Conservation (phyloP, 306 rosid genomes). For the apple (Malus domestica) region DNA sequence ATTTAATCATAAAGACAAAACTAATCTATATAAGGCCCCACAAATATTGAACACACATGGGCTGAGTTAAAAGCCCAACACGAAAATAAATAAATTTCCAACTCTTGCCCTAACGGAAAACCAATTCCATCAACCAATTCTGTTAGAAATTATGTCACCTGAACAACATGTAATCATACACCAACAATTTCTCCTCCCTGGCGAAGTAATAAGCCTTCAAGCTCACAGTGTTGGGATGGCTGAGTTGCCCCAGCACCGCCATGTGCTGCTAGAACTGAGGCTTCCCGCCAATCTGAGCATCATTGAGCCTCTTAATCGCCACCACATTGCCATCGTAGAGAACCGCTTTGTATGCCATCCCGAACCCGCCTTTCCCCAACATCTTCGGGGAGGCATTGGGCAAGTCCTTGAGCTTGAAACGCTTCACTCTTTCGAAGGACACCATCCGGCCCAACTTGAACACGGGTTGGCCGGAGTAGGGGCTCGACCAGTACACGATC, state of each 20-base stretch:
- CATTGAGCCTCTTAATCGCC: slow-evolving; percentile 75
- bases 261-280: slow-evolving; percentile 67
- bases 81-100: too few relatives aligned
- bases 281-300: slow-evolving; percentile 57
- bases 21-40: too few relatives aligned
- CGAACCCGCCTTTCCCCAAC: slow-evolving; percentile 80
- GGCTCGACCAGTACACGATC: slow-evolving; percentile 74
- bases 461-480: slow-evolving; percentile 58
- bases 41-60: too few relatives aligned
- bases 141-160: slow-evolving; percentile 12
- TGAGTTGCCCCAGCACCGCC: slow-evolving; percentile 51
- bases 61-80: too few relatives aligned
- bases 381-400: slow-evolving; percentile 76
- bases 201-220: slow-evolving; percentile 74
- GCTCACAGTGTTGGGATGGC: slow-evolving; percentile 48
- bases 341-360: slow-evolving; percentile 82
- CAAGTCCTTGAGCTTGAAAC: slow-evolving; percentile 74
- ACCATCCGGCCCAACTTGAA: slow-evolving; percentile 56
- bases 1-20: too few relatives aligned
- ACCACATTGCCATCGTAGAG: slow-evolving; percentile 76
- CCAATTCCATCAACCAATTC: too few relatives aligned
- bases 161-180: slow-evolving; percentile 77
- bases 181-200: slow-evolving; percentile 66
- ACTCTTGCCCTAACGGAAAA: too few relatives aligned
- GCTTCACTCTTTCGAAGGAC: slow-evolving; percentile 65